Base-by-base conservation (phyloP, 371 early-diverging fungal genomes). In the Lichtheimia hyalospora region DNA sequence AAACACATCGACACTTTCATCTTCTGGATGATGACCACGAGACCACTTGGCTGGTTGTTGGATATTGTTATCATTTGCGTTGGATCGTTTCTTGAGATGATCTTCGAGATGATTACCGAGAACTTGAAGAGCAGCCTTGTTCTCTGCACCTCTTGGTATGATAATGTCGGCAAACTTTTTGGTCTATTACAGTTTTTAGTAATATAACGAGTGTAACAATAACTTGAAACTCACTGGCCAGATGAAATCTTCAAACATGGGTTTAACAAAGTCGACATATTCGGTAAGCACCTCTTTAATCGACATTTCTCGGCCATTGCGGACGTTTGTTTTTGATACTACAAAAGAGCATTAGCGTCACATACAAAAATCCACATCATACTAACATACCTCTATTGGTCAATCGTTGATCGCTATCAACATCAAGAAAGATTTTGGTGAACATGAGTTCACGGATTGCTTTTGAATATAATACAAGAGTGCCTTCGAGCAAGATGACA, bases 151-250 rank as follows among this genome's bases (percentile, higher is more conserved):
- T 27, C 91, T 84, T n/a, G 95, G 94, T 53, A 93, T 87, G 52
- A 95, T 87, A 44, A 95, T 88, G 59, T 95, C 93, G 1, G 93
- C 95, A 68, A 81, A 89, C 54, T 91, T 88, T 67, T 92, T 92
- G 16, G 90, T 84, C 84, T 89, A 73, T 27, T 7, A 16, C 40
- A n/a, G 48, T 16, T 10, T 24, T 23, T 48, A 23, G 41, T 51
- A 49, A 53, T 41, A 3, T 10, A 44, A 25, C 3, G 3, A 20
- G 44, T 15, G 14, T 14, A 14, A 1, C 18, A 39, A 63, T 39
- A 2, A 34, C 10, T 8, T 8, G n/a, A n/a, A n/a, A 63, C 75
- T 65, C 76, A 85, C 86, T 16, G 95, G 93, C 62, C 82, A 76
- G 49, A 95, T 83, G 68, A 89, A 95, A 50, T 93, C 92, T 59